phyloP scores from a whole-genome alignment of 2,329 filamentous ascomycete genomes.

The Aureobasidium zeae region DNA sequence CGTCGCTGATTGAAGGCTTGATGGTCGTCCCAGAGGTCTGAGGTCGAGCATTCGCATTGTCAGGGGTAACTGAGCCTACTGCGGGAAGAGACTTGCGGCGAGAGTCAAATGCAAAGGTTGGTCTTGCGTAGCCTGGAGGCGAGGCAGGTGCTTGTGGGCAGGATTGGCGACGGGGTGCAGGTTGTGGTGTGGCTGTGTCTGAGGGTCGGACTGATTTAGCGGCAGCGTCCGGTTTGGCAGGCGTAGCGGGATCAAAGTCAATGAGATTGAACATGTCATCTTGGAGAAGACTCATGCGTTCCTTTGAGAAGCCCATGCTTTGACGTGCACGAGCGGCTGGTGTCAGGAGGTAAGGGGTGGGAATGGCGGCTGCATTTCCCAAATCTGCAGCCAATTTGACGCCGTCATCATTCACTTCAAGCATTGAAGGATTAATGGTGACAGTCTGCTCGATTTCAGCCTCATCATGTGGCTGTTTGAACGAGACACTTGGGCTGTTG shows the following conservation, averaged over 20 bases:
- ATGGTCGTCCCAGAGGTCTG: slow-evolving; percentile 25
- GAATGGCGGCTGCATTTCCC: slow-evolving; percentile 7
- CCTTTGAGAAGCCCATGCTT: slow-evolving; percentile 8
- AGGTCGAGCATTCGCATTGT: slow-evolving; percentile 19
- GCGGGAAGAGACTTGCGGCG: slow-evolving; percentile 28
- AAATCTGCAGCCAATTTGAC: slow-evolving; percentile 5
- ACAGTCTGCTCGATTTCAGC: background rate
- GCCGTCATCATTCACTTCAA: slow-evolving; percentile 12
- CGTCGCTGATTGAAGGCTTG: slow-evolving; percentile 20
- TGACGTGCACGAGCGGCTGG: slow-evolving; percentile 4
- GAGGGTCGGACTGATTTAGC: background rate
- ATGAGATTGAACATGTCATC: slow-evolving; percentile 11
- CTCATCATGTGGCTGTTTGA: background rate
- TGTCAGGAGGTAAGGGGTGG: slow-evolving; percentile 7
- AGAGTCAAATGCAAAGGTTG: slow-evolving; percentile 26
- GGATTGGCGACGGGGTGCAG: background rate
- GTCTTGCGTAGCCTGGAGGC: slow-evolving; percentile 26
- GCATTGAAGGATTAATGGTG: slow-evolving; percentile 8
- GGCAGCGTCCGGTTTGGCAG: background rate
- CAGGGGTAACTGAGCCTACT: slow-evolving; percentile 18
- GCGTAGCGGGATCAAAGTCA: slow-evolving; percentile 8
- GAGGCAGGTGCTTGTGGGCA: background rate
- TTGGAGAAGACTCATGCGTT: slow-evolving; percentile 11
- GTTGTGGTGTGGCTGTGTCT: slow-evolving; percentile 4
- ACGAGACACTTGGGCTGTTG: background rate